Base-by-base conservation (phyloP, 495 filamentous ascomycete species). In the Hyaloscypha hepaticicola region DNA sequence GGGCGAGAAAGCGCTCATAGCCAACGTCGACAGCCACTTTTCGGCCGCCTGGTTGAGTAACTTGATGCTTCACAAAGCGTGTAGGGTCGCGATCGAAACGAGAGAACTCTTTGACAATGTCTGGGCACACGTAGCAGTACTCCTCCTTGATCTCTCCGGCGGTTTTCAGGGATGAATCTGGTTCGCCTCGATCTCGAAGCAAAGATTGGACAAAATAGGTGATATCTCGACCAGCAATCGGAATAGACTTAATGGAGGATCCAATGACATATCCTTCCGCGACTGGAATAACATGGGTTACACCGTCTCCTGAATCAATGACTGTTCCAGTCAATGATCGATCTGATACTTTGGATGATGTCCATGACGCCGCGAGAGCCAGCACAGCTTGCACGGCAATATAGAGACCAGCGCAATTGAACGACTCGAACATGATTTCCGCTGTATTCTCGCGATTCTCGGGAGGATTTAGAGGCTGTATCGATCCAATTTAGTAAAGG, bases 341-440 rank as follows among this genome's bases (percentile, higher is more conserved):
- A 71, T 99, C 95, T 21, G 92, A 91, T 16, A 97, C 94, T 83
- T 97, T 99, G 26, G 92, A 94, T 48, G 92, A 96, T 25, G 96
- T 98, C 95, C 96, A 99, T 19, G 94, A 97, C 7, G 95, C 95
- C 33, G 95, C 95, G 34, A 99, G 86, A 16, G 95, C 95, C 57
- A 99, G 88, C 24, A 99, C 95, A 16, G 95, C 95, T 79, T 99
- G 95, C 11, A 99, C 95, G 49, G 96, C 95, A 71, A 99, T 99
- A 78, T 99, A 99, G 45, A 99, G 88, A 76, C 95, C 95, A 61
- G 95, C 93, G 78, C 95, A 98, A 77, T 99, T 99, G 82, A 98
- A 99, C 21, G 94, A 96, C 73, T 99, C 95, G 79, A 99, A 99
- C 89, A 99, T 97, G 77, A 99, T 98, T 76, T 99, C 95, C 76